Conservation (phyloP, 768 basidiomycete genomes). For the Suillus luteus region DNA sequence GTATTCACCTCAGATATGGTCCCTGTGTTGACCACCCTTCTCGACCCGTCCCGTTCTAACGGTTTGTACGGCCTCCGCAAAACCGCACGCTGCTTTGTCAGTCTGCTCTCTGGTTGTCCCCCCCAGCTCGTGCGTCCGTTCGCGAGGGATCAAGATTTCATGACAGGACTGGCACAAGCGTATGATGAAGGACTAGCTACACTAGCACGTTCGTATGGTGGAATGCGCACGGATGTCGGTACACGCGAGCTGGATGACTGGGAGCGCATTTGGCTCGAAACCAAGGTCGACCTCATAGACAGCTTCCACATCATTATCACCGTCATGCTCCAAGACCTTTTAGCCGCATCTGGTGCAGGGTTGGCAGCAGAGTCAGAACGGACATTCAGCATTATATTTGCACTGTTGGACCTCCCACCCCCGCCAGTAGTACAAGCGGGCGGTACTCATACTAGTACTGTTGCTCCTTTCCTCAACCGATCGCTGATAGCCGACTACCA, state of each 20-base stretch:
- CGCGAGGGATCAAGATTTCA: slow-evolving; percentile 50
- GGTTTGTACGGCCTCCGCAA: slow-evolving; percentile 71
- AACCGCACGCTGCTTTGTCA: slow-evolving; percentile 54
- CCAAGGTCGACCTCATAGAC: slow-evolving; percentile 74
- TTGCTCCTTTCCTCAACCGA: slow-evolving; percentile 61
- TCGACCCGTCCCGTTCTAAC: slow-evolving; percentile 44
- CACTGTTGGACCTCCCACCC: slow-evolving; percentile 50
- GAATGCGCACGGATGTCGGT: slow-evolving; percentile 35
- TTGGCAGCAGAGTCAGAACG: slow-evolving; percentile 53
- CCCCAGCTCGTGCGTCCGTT: slow-evolving; percentile 53
- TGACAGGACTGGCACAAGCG: slow-evolving; percentile 55
- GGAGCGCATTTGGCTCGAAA: slow-evolving; percentile 70
- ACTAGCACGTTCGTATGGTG: slow-evolving; percentile 64
- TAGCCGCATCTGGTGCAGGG: slow-evolving; percentile 41
- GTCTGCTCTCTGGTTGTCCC: slow-evolving; percentile 55
- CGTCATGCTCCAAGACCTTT: slow-evolving; percentile 50
- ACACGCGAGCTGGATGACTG: slow-evolving; percentile 55
- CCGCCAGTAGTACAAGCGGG: slow-evolving; percentile 21
- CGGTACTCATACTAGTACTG: slow-evolving; percentile 13
- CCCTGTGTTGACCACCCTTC: slow-evolving; percentile 52
- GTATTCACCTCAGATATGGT: slow-evolving; percentile 48
- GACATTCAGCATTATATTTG: slow-evolving; percentile 59
- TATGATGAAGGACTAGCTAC: slow-evolving; percentile 61
- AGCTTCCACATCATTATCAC: slow-evolving; percentile 61
- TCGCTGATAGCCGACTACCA: slow-evolving; percentile 75